Evolutionary conservation across 306 rosid species (phyloP), one percentile per base, ranked within the genome.

Genomic region (Acacia confusa): DNA sequence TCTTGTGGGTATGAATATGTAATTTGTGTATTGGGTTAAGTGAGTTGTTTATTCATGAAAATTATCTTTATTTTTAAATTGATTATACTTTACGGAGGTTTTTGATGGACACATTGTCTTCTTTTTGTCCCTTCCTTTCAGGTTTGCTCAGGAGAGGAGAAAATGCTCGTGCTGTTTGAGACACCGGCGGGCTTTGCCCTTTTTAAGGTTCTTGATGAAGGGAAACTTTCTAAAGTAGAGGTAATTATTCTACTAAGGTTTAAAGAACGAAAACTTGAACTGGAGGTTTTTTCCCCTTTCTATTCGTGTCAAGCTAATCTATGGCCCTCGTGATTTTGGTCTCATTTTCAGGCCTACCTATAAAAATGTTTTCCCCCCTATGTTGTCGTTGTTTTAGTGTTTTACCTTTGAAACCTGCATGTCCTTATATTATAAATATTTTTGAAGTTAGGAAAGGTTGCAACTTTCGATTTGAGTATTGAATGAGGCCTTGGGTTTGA

Each of bases 151-250:
- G 61, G 85, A 72, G 80, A 65, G 30, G 19, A 48, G 2, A 84
- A 70, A 60, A 91, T 91, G 95, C 90, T 91, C 50, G 87, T 91
- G 24, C 69, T 91, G 81, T 91, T 86, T 19, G 93, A 91, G 63
- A 89, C 91, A 1, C 89, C 90, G 32, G 95, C 88, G 28, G 95
- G 95, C 36, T 89, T 89, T 53, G 89, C 91, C 82, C 87, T 91
- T 19, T 89, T 91, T 48, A 88, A 88, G 83, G 92, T 91, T 57
- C 83, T 91, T 83, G 89, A 91, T 81, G 92, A 91, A 82, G 90
- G 90, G 71, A 91, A 88, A 82, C 90, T 91, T 81, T 74, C 85
- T 15, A 88, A 88, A 83, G 95, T 88, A 15, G 93, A 91, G 88
- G 95, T 91, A 89, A 65, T 45, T 65, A 20, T 45, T n/a, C 11